These are phyloP conservation scores for Scleroderma bovista DNA, from an alignment of 768 basidiomycete species.

Conservation along the genomic window DNA sequence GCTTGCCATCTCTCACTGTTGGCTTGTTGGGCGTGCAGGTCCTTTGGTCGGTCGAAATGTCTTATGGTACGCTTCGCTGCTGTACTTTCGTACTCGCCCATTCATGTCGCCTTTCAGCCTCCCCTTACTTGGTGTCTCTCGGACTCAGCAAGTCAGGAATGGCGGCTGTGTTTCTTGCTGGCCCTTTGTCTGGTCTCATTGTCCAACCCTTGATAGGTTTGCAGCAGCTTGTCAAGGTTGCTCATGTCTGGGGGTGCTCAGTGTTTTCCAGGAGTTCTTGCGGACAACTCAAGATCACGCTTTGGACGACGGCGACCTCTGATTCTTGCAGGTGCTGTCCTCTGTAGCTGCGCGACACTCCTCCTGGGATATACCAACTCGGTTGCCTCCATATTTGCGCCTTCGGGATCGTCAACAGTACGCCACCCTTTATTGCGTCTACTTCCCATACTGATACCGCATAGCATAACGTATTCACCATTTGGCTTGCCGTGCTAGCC, in stretches of 20 bases:
- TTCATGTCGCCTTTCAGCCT: constrained; percentile 35
- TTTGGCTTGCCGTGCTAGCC: constrained; percentile 69
- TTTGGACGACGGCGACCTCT: constrained; percentile 85
- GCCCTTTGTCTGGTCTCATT: constrained; percentile 83
- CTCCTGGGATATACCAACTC: constrained; percentile 78
- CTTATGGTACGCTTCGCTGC: constrained; percentile 49
- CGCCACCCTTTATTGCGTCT: constrained; percentile 4
- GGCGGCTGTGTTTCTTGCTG: constrained; percentile 89
- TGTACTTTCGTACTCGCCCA: background rate
- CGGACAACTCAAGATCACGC: constrained; percentile 78
- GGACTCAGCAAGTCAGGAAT: constrained; percentile 83
- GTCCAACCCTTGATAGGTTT: constrained; percentile 87
- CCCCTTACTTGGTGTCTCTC: constrained; percentile 86
- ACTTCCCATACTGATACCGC: background rate
- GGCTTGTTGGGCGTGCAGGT: constrained; percentile 82
- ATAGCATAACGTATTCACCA: constrained; percentile 62
- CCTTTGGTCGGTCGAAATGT: constrained; percentile 94
- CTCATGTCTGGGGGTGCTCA: background rate
- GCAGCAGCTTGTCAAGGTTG: too few species aligned
- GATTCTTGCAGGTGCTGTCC: constrained; percentile 64
- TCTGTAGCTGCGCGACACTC: constrained; percentile 70
- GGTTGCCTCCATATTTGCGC: constrained; percentile 48
- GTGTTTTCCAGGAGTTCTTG: constrained; percentile 46
- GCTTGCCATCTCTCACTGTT: constrained; percentile 65
- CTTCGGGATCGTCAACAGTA: constrained; percentile 29